A percentile compares a stretch with the other conserved stretches of the same genome.
Conservation (phyloP, 805 yeast genomes). For the Barnettozyma wickerhamii region DNA sequence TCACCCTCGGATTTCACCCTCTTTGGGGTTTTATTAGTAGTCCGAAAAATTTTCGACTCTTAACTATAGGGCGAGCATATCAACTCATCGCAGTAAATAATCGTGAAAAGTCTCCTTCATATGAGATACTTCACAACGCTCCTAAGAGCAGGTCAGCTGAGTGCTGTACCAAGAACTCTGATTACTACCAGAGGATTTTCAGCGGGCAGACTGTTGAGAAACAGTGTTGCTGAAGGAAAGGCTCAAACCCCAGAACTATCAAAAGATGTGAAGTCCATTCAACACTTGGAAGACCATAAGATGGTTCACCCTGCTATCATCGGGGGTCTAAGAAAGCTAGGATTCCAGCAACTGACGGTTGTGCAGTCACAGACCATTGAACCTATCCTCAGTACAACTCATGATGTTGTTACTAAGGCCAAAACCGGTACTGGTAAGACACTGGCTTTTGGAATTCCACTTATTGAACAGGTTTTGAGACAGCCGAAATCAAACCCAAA, state of each 20-base stretch:
- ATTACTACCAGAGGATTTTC: slow-evolving; percentile 3
- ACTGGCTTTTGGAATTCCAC: slow-evolving; percentile 80
- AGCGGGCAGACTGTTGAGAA: slow-evolving; percentile 1
- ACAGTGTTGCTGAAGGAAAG: background rate
- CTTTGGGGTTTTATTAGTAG: background rate
- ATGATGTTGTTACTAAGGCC: slow-evolving; percentile 80
- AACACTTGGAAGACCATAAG: slow-evolving; percentile 25
- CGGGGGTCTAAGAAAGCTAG: slow-evolving; percentile 36
- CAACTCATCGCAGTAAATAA: background rate
- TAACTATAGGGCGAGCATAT: background rate
- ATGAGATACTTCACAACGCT: slow-evolving; percentile 2
- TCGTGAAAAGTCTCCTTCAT: background rate
- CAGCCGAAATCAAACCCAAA: slow-evolving; percentile 26
- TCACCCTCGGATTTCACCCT: background rate
- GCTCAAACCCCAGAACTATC: background rate
- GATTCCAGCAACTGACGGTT: slow-evolving; percentile 53
- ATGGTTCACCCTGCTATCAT: slow-evolving; percentile 26
- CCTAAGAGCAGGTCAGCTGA: background rate
- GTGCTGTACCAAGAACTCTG: background rate
- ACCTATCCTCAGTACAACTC: slow-evolving; percentile 47
- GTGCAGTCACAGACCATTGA: slow-evolving; percentile 64
- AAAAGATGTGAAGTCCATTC: slow-evolving; percentile 14
- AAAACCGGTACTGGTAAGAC: slow-evolving; percentile 97
- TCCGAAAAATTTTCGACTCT: background rate
- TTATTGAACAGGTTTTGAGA: slow-evolving; percentile 52